Evolutionary conservation across 129 eudicot genomes (phyloP), one percentile per base, ranked within the genome.

Genomic region (Lactuca saligna): DNA sequence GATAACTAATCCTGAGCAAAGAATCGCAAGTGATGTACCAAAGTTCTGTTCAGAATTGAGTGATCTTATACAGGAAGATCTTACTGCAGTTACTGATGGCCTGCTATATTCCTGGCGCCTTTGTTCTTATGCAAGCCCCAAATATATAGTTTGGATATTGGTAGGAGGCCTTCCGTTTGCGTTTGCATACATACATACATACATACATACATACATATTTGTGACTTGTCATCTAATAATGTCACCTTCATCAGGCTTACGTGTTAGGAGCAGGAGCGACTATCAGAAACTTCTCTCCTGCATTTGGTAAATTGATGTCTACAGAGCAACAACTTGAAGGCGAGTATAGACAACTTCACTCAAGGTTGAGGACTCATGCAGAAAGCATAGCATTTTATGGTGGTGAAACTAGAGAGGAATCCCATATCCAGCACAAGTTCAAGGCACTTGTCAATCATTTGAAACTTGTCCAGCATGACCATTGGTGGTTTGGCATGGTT

Each of bases 401-500:
- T 17, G 99, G 99, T 66, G 99, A 90, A 85, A 81, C 71, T 53
- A 82, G 97, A 82, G 99, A 94, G 81, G 97, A 90, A 79, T 90
- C 81, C 78, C 99, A 94, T 78, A 94, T 94, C 74, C 99, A 81
- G 82, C 80, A 89, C 70, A 94, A 94, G 77, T 94, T 94, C 70
- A 76, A 79, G 73, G 57, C 77, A 57, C 93, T 94, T 73, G 81
- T 90, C 74, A 32, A 51, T 38, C 99, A 94, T 75, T 82, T 90
- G 87, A 79, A 90, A 74, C 79, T 58, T 61, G 99, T 94, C 75
- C 96, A 81, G 38, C 99, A 94, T 61, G 94, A 94, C 31, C 95
- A 94, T 63, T 94, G 99, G 99, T 94, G 99, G 99, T 94, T 94
- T 85, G 99, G 99, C 75, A 94, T 94, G 99, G 85, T 94, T 73